Evolutionary conservation across 2,329 filamentous ascomycete species (phyloP), one percentile per base, ranked within the genome.

Genomic region (Fusarium transvaalense): DNA sequence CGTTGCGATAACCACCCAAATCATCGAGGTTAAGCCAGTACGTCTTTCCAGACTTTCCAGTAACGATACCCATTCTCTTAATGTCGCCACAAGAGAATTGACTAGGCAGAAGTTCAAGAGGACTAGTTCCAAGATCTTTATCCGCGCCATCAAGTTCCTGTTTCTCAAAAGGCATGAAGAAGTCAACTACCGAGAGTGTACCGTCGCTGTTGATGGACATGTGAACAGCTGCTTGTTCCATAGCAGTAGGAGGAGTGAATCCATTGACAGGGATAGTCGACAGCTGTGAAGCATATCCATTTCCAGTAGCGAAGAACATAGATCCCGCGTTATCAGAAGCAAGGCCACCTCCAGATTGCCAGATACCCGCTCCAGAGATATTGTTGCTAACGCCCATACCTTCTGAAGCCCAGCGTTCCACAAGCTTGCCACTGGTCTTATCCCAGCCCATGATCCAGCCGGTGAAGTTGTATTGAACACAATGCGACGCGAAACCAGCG

Each of bases 141-240:
- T 86, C 84, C 1, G 80, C 84, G 10, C 82, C 83, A 51, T 86
- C 83, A 48, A 86, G 76, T 0, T 81, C 78, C 56, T 78, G 78
- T 56, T 87, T 86, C 46, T 86, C 84, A 65, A 80, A 84, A 0
- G 85, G 85, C 78, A 86, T 84, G 60, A 87, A 87, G 69, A 86
- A 87, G 52, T 87, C 85, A 12, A 80, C 77, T 6, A 86, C 66
- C 0, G 76, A 77, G 1, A 86, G 72, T 23, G 80, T 82, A 2
- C 83, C 83, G 3, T 80, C 76, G 0, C 69, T 56, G 27, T 80
- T 79, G 31, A 82, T 74, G 0, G 76, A 79, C 75, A 84, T 80
- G 64, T 82, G 82, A 10, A 81, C 79, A 2, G 82, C 80, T 0
- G 82, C 80, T 66, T 85, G 79, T 34, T 84, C 82, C 34, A 84